Conservation (phyloP, 1,139 yeast species). For the Geotrichum bryndzae region DNA sequence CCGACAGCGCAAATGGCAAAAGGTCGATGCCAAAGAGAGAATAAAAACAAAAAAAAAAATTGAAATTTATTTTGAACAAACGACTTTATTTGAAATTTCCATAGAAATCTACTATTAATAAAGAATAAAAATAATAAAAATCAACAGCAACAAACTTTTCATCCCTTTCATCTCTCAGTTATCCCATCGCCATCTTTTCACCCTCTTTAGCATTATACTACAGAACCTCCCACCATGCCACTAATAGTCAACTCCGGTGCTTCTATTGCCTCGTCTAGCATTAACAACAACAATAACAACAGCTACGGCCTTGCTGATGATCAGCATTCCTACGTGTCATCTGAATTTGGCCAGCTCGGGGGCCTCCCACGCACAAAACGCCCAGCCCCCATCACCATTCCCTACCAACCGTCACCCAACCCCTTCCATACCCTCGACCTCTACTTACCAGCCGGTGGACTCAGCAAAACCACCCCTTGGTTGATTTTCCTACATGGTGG, state of each 20-base stretch:
- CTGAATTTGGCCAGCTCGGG: slow-evolving; percentile 11
- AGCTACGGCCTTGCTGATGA: slow-evolving; percentile 3
- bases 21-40: neutral
- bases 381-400: slow-evolving; percentile 20
- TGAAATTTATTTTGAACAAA: too few species aligned
- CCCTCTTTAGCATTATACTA: neutral
- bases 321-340: slow-evolving; percentile 6
- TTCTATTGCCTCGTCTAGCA: slow-evolving; percentile 4
- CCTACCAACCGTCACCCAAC: slow-evolving; percentile 23
- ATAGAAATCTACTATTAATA: too few species aligned
- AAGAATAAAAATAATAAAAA: too few species aligned
- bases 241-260: neutral
- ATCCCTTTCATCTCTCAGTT: too few species aligned
- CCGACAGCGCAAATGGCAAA: neutral
- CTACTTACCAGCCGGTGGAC: slow-evolving; percentile 21
- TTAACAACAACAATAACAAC: neutral
- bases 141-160: neutral
- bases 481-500: slow-evolving; percentile 72
- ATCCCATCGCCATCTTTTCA: neutral
- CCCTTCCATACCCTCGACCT: slow-evolving; percentile 23
- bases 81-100: too few species aligned
- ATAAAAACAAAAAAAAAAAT: neutral
- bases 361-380: slow-evolving; percentile 18
- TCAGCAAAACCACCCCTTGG: slow-evolving; percentile 24
- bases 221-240: slow-evolving; percentile 7